Evolutionary conservation across 2,329 filamentous ascomycete genomes (phyloP), one percentile per base, ranked within the genome.

Genomic region (Botrytis byssoidea): DNA sequence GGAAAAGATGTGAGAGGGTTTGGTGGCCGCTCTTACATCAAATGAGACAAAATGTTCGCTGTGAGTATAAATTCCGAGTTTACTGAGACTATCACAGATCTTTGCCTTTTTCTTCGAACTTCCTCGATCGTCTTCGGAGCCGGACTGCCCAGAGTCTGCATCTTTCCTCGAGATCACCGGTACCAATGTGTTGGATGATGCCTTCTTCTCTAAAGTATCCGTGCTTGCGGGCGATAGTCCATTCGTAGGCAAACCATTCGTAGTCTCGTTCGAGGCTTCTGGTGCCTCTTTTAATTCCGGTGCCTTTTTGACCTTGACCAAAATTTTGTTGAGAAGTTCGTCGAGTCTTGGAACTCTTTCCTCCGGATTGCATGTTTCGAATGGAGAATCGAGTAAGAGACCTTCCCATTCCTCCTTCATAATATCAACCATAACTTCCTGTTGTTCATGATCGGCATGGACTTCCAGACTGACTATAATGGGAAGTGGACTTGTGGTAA

Each of bases 401-500:
- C 88, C 90, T 59, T 87, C 88, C 94, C 95, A 99, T 76, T 93
- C 92, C 77, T 97, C 90, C 77, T 90, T 90, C 92, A 99, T 98
- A 76, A 98, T 97, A 73, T 93, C 88, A 18, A 97, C 95, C 93
- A 98, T 98, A 69, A 92, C 88, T 76, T 94, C 90, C 82, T 99
- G 96, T 82, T 98, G 95, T 71, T 93, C 89, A 1, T 87, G 84
- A 75, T 91, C 89, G 22, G 94, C 92, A 82, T 98, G 95, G 0
- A 98, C 93, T 82, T 99, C 96, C 9, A 98, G 86, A 81, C 94
- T 97, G 77, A 98, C 89, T 74, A 98, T 97, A 57, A 99, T 85
- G 0, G 96, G 96, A 32, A 97, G 85, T 70, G 92, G 88, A 74
- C 89, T 95, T 10, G 85, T 88, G 42, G 89, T 85, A 79, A 98